A percentile compares a stretch with the other conserved stretches of the same genome.
phyloP scores from a whole-genome alignment of 1,139 yeast species.

The Suhomyces taliae region DNA sequence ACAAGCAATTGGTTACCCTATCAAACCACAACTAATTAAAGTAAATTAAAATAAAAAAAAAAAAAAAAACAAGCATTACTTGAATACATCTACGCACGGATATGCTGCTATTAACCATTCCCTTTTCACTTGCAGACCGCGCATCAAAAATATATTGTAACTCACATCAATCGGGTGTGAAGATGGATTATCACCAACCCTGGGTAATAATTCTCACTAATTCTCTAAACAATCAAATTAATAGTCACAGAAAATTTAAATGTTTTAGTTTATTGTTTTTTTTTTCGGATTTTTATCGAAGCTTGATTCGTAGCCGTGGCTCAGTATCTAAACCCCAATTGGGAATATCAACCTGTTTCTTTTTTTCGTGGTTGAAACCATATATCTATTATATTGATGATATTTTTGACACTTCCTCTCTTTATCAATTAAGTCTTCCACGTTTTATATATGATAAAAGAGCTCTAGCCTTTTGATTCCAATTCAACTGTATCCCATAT shows the following conservation, averaged over 20 bases:
- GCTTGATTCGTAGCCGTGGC: slow-evolving; percentile 6
- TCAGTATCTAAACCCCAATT: slow-evolving; percentile 2
- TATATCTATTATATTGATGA: background rate
- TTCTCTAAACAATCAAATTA: background rate
- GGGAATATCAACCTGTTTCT: slow-evolving; percentile 5
- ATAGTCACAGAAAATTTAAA: slow-evolving; percentile 1
- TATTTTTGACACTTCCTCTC: background rate
- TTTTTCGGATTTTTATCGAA: slow-evolving; percentile 8
- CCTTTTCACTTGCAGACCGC: slow-evolving; percentile 6
- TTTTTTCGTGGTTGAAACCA: background rate
- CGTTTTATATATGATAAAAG: no score
- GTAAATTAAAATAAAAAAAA: no score
- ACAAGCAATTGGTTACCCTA: no score
- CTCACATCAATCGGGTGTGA: slow-evolving; percentile 2
- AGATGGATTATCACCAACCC: background rate
- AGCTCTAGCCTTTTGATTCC: no score
- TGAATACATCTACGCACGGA: background rate
- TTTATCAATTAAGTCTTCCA: no score
- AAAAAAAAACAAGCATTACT: background rate
- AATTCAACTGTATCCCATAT: no score
- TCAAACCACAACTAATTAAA: no score
- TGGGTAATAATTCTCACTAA: background rate
- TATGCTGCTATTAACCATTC: slow-evolving; percentile 1
- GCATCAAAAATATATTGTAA: slow-evolving; percentile 2
- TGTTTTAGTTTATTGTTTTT: slow-evolving; percentile 6